Evolutionary conservation across 257 asterid species (phyloP).

Genomic region (Primulina huaijiensis): DNA sequence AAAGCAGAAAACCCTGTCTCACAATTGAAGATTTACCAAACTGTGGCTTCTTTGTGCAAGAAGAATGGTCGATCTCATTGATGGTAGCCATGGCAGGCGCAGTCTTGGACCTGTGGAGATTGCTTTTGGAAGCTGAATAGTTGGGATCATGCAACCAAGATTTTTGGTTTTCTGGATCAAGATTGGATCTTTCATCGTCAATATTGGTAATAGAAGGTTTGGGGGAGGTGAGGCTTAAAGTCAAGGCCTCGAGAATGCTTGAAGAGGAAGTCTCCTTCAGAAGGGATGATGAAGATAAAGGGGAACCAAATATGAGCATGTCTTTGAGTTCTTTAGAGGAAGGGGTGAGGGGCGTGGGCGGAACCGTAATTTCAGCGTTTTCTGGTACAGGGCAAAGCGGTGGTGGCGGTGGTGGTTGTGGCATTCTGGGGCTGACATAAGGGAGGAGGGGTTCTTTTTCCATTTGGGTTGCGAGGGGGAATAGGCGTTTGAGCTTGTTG

Average conservation of each 20-base stretch:
- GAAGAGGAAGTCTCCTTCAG: constrained; percentile 37
- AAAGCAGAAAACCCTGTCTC: constrained; percentile 60
- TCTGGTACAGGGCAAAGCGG: constrained; percentile 67
- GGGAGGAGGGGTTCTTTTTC: constrained; percentile 77
- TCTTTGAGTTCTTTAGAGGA: constrained; percentile 63
- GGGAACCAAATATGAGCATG: constrained; percentile 63
- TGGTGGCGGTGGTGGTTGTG: constrained; percentile 33
- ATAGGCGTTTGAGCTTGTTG: neutral
- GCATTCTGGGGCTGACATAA: constrained; percentile 13
- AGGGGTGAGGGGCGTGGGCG: constrained; percentile 54
- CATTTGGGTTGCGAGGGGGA: constrained; percentile 37
- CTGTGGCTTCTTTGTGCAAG: constrained; percentile 49
- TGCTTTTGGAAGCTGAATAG: constrained; percentile 42
- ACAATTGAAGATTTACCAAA: constrained; percentile 46
- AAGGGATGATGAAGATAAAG: constrained; percentile 40
- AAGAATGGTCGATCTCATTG: constrained; percentile 42
- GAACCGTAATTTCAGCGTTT: constrained; percentile 54
- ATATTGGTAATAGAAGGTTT: constrained; percentile 17
- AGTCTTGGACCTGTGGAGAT: constrained; percentile 76
- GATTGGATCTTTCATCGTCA: constrained; percentile 31
- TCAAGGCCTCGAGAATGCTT: constrained; percentile 45
- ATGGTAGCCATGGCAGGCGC: constrained; percentile 90
- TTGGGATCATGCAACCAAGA: constrained; percentile 68
- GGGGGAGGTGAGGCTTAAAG: constrained; percentile 34
- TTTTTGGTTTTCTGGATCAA: constrained; percentile 41